Base-by-base conservation (phyloP, 2,329 filamentous ascomycete genomes). In the Cordyceps cicadae region DNA sequence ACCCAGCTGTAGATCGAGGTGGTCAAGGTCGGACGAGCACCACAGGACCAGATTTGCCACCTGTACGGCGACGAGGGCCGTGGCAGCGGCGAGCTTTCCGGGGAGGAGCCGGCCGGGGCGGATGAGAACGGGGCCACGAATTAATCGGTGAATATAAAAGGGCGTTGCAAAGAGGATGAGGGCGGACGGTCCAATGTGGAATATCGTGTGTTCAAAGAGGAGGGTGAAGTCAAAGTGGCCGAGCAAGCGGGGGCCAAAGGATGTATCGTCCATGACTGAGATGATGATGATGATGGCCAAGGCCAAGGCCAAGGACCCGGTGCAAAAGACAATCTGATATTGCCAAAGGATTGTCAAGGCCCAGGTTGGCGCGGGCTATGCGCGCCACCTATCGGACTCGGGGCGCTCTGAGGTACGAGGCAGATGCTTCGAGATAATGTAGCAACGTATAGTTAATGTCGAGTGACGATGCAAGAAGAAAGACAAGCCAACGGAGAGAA, bases 1-100 rank as follows among this genome's bases (percentile, higher is more conserved):
- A 19, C 37, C 41, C 72, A 54, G 3, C 70, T 70, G 1, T 63
- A 66, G 17, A 8, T 48, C 54, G 2, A 49, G 3, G 37, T 49
- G 21, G 63, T 62, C 2, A 67, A 67, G n/a, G 9, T 19, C 17
- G 17, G 39, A 43, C 15, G 39, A 43, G 17, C 60, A 63, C 71
- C 70, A 74, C 3, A 74, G 61, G 1, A 63, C 64, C 3, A 68
- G 49, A 3, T 73, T 64, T 3, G 63, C 37, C 14, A 66, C 48
- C 63, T 70, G 67, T 29, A 72, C 17, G 1, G 0, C 0, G 4
- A 14, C 1, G 17, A 48, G 2, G 1, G 5, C 3, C 0, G 3
- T 0, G 1, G 24, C 4, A 2, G 9, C 56, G 54, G 26, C 69
- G 49, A 69, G 24, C 53, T 69, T 70, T 0, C 53, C 12, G 63